These are phyloP conservation scores for Boletus patriciae DNA, from an alignment of 768 basidiomycete genomes.

Conservation along the genomic window DNA sequence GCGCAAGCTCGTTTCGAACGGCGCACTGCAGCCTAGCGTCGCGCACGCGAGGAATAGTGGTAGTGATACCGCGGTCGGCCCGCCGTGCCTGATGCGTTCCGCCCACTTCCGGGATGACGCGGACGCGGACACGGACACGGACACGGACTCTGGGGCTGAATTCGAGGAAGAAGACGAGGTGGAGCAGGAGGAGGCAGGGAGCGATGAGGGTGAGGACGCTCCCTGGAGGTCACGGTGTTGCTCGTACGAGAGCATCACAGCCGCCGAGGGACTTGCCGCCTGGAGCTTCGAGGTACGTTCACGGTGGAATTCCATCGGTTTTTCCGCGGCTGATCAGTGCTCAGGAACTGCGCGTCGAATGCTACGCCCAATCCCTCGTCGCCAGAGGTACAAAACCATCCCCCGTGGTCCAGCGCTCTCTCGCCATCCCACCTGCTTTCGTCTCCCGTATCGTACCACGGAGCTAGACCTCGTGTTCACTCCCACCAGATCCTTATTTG, in stretches of 20 bases:
- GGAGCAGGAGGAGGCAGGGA: not conserved
- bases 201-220: not conserved
- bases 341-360: conserved; percentile 31
- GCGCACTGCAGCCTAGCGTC: too few species aligned
- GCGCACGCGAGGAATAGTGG: not conserved
- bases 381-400: conserved; percentile 25
- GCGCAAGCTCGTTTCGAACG: not conserved
- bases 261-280: conserved; percentile 18
- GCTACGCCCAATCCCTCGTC: conserved; percentile 31
- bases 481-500: not conserved
- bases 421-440: conserved; percentile 33
- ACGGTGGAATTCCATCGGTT: too few species aligned
- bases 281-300: conserved; percentile 34
- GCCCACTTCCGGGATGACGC: not conserved
- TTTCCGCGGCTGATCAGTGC: not conserved
- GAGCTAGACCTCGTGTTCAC: not conserved
- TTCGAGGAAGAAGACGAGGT: not conserved
- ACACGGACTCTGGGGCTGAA: not conserved
- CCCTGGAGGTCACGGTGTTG: not conserved
- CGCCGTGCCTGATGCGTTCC: not conserved
- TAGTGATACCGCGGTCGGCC: too few species aligned
- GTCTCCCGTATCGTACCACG: conserved; percentile 14
- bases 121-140: not conserved
- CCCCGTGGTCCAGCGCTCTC: conserved; percentile 15
- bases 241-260: conserved; percentile 31